Percentiles rank a stretch among this genome's conserved stretches.
phyloP scores from a whole-genome alignment of 495 filamentous ascomycete genomes.

The Penicillium steckii region DNA sequence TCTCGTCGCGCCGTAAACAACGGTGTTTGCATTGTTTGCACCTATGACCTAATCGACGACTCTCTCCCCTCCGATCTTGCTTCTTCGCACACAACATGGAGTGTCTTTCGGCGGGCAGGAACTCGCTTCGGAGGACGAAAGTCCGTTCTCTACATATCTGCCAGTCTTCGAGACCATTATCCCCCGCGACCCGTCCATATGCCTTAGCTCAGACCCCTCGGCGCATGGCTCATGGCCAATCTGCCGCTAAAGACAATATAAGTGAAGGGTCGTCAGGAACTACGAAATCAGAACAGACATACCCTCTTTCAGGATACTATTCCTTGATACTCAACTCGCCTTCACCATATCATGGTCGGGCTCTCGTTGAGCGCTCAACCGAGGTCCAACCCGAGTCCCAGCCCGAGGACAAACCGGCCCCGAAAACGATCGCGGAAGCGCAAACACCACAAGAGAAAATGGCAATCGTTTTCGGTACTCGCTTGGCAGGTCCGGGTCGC shows the following conservation, averaged over 20 bases:
- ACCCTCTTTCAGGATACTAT: slow-evolving; percentile 46
- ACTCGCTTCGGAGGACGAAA: slow-evolving; percentile 15
- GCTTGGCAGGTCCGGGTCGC: slow-evolving; percentile 67
- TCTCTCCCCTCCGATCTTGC: slow-evolving; percentile 9
- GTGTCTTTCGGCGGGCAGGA: slow-evolving; percentile 20
- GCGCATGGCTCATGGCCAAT: slow-evolving; percentile 20
- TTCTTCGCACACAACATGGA: slow-evolving; percentile 30
- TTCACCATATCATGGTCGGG: slow-evolving; percentile 26
- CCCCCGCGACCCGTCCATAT: slow-evolving; percentile 15
- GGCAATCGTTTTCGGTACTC: slow-evolving; percentile 73
- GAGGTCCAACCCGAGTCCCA: slow-evolving; percentile 15
- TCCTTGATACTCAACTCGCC: slow-evolving; percentile 32
- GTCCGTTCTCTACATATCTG: neutral
- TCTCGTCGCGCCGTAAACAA: slow-evolving; percentile 24
- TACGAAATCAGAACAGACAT: slow-evolving; percentile 25
- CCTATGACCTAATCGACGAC: slow-evolving; percentile 35
- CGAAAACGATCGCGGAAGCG: slow-evolving; percentile 21
- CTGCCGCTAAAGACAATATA: slow-evolving; percentile 5
- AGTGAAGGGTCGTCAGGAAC: slow-evolving; percentile 10
- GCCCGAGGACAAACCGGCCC: slow-evolving; percentile 24
- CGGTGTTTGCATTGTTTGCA: slow-evolving; percentile 46
- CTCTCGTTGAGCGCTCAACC: slow-evolving; percentile 22
- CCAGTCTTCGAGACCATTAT: neutral
- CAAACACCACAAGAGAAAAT: slow-evolving; percentile 53
- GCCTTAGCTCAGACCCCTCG: slow-evolving; percentile 18